phyloP scores from a whole-genome alignment of 2,329 filamentous ascomycete species.

The Westerdykella sp. region DNA sequence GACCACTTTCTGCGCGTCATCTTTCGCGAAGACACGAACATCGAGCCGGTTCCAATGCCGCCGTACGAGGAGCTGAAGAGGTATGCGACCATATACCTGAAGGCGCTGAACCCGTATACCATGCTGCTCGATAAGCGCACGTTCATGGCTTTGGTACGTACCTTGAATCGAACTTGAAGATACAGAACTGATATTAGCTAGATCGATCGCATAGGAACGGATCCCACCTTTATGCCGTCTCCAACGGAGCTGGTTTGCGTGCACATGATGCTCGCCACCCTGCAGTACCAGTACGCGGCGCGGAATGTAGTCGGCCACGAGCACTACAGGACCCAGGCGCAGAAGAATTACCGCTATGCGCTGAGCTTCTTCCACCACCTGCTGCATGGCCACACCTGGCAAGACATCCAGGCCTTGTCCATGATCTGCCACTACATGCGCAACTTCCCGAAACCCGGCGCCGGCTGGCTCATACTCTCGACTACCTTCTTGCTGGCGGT shows the following conservation, averaged over 20 bases:
- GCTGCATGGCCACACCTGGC: constrained; percentile 53
- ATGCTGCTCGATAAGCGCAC: constrained; percentile 73
- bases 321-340: constrained; percentile 57
- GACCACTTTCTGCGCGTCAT: constrained; percentile 62
- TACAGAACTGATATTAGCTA: constrained; percentile 24
- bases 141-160: constrained; percentile 60
- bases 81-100: constrained; percentile 70
- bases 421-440: constrained; percentile 68
- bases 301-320: constrained; percentile 50
- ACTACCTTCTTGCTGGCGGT: constrained; percentile 63
- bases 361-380: constrained; percentile 64
- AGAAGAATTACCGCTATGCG: constrained; percentile 72
- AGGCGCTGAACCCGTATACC: constrained; percentile 63
- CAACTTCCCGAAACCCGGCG: constrained; percentile 72
- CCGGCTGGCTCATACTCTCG: constrained; percentile 62
- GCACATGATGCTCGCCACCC: constrained; percentile 73
- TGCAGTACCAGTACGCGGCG: constrained; percentile 70
- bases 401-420: constrained; percentile 66
- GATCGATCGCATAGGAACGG: constrained; percentile 69
- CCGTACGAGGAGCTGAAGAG: constrained; percentile 56
- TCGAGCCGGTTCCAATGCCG: constrained; percentile 56
- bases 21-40: constrained; percentile 52
- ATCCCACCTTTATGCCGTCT: constrained; percentile 56
- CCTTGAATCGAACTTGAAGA: background rate
- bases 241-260: constrained; percentile 62